Evolutionary conservation across 176 grass and related monocot genomes (phyloP), one percentile per base, ranked within the genome.

Genomic region (Eleusine coracana): DNA sequence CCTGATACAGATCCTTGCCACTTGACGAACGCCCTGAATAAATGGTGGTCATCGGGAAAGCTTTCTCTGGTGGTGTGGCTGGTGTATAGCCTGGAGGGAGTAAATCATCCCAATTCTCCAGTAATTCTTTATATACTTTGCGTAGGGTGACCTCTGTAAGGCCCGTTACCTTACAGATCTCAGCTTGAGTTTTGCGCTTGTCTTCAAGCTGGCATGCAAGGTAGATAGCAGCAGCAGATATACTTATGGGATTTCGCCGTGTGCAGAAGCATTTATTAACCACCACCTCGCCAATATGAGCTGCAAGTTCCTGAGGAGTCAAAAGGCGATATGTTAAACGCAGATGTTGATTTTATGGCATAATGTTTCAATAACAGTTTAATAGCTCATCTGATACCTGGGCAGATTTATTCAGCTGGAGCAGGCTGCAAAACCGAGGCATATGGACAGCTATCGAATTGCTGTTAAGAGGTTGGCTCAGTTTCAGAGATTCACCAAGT

Each of bases 201-300:
- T 98, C 96, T 77, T 98, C 96, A 0, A 98, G 91, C 77, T 98
- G 96, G 61, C 96, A 98, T 71, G 96, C 96, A 41, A 98, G 87
- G 64, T 98, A 95, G 68, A 98, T 98, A 65, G 96, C 96, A 66
- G 96, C 96, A 76, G 96, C 96, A 61, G 96, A 98, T 88, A 98
- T 98, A 79, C 96, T 98, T 75, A 98, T 98, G 51, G 96, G 96
- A 77, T 98, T 98, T 18, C 93, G 79, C 42, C 96, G 42, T 55
- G 93, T 98, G 72, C 96, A 98, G 80, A 98, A 98, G 68, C 93
- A 98, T 75, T 98, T 98, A 45, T 98, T 98, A 34, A 98, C 89
- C 39, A 98, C 96, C 36, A 98, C 96, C 83, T 95, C 92, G 0
- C 96, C 96, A 0, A 98, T 98, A 86, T 95, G 96, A 67, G 91